Evolutionary conservation across 2,329 filamentous ascomycete species (phyloP).

Genomic region (Fusarium pilosicola): DNA sequence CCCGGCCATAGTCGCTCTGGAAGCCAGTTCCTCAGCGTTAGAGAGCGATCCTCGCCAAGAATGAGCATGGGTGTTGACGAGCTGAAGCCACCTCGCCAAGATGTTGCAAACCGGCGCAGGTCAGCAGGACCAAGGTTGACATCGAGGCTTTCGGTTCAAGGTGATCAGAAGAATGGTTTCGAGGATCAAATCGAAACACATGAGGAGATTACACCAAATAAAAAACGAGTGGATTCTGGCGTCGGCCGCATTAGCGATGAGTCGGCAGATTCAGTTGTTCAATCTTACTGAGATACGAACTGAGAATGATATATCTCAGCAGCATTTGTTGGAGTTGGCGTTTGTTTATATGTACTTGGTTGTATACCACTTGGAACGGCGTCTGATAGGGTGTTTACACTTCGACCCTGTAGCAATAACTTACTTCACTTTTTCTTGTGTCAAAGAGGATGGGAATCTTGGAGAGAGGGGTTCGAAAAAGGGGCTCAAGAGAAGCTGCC

Average conservation of each 20-base stretch:
- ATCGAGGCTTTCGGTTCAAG: slow-evolving; percentile 34
- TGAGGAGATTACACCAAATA: slow-evolving; percentile 35
- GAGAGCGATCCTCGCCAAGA: slow-evolving; percentile 46
- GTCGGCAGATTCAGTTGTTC: slow-evolving; percentile 34
- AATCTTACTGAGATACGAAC: slow-evolving; percentile 7
- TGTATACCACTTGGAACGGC: slow-evolving; percentile 39
- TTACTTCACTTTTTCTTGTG: slow-evolving; percentile 21
- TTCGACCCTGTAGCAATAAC: slow-evolving; percentile 38
- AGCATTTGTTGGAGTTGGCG: slow-evolving; percentile 40
- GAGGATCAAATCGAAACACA: slow-evolving; percentile 31
- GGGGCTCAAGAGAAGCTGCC: slow-evolving; percentile 9
- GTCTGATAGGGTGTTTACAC: slow-evolving; percentile 24
- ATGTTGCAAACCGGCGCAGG: slow-evolving; percentile 43
- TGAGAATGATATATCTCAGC: slow-evolving; percentile 17
- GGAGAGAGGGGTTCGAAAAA: neutral
- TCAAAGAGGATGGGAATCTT: slow-evolving; percentile 19
- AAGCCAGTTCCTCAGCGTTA: slow-evolving; percentile 45
- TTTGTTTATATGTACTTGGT: slow-evolving; percentile 13
- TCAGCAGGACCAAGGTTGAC: slow-evolving; percentile 44
- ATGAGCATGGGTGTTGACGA: slow-evolving; percentile 47
- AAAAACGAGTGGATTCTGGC: slow-evolving; percentile 49
- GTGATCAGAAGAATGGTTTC: slow-evolving; percentile 32
- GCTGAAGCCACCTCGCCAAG: slow-evolving; percentile 40
- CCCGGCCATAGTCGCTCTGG: slow-evolving; percentile 51
- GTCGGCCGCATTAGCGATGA: slow-evolving; percentile 47